Evolutionary conservation across 2,329 filamentous ascomycete genomes (phyloP), one percentile per base, ranked within the genome.

Genomic region (Harringtonia aguacate): DNA sequence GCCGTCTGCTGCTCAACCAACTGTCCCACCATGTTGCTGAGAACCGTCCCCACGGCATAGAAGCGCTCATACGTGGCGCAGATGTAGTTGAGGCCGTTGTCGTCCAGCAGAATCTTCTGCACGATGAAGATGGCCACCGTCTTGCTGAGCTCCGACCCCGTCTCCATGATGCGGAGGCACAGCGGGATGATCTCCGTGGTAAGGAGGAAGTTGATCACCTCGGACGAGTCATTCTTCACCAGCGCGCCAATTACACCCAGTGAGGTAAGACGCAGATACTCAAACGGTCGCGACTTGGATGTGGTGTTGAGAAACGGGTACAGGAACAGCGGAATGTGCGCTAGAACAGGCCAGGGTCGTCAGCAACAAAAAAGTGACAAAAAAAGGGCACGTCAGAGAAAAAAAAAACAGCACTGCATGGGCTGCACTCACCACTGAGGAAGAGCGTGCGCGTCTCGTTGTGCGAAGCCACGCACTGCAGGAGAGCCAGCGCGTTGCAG

Each of bases 61-160:
- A 98, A 98, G 18, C 92, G 79, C 70, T 98, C 92, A 57, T 98
- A 98, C 1, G 92, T 98, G 52, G 94, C 90, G 66, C 92, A 98
- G 47, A 98, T 98, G 64, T 98, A 98, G 58, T 92, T 92, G 50
- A 98, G 75, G 4, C 92, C 92, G 56, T 94, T 90, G 57, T 98
- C 92, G 59, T 98, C 92, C 3, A 98, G 77, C 42, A 98, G 69
- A 22, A 98, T 98, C 73, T 98, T 98, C 66, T 98, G 92, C 17
- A 98, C 92, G 56, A 98, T 98, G 69, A 98, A 98, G 56, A 98
- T 98, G 46, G 92, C 92, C 14, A 98, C 92, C 1, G 92, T 98
- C 72, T 98, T 98, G 72, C 88, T 95, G 48, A 98, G 75, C 65
- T 98, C 92, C 1, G 89, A 95, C 40, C 92, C 92, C 0, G 92